A percentile compares a stretch with the other conserved stretches of the same genome.
Conservation (phyloP, 192 early-diverging fungal genomes). For the Neocallimastix lanati region DNA sequence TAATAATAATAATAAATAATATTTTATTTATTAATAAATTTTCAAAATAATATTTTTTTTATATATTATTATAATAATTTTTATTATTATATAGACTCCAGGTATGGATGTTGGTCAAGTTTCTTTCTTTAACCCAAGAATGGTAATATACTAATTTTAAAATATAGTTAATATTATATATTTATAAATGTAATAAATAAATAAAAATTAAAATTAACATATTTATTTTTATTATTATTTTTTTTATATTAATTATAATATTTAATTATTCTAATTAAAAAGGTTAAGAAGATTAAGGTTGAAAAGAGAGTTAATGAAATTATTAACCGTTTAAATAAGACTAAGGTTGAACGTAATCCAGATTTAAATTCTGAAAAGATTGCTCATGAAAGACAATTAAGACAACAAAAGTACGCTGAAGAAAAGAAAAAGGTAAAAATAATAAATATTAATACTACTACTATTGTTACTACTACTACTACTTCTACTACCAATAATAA, state of each 20-base stretch:
- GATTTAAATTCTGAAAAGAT: constrained; percentile 62
- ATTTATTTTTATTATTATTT: not conserved
- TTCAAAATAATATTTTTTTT: not conserved
- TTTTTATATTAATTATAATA: not conserved
- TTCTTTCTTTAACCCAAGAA: constrained; percentile 59
- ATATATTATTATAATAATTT: not conserved
- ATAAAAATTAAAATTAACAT: not conserved
- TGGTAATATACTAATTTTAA: constrained; percentile 9
- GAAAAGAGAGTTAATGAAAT: constrained; percentile 59
- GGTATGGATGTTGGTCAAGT: constrained; percentile 96
- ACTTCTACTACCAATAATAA: no score
- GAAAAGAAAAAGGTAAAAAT: constrained; percentile 14
- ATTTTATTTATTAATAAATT: not conserved
- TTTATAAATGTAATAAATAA: not conserved
- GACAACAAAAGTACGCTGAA: constrained; percentile 9
- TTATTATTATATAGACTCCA: constrained; percentile 40
- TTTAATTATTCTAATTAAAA: not conserved
- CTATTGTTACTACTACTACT: no score
- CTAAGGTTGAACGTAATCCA: constrained; percentile 51
- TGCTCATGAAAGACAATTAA: constrained; percentile 15
- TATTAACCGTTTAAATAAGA: constrained; percentile 89
- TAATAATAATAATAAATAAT: no score
- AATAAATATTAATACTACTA: constrained; percentile 4
- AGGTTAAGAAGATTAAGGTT: constrained; percentile 69
- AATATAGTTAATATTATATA: not conserved